Conservation (phyloP, 1,284 basidiomycete genomes). For the Wolfiporia cocos region DNA sequence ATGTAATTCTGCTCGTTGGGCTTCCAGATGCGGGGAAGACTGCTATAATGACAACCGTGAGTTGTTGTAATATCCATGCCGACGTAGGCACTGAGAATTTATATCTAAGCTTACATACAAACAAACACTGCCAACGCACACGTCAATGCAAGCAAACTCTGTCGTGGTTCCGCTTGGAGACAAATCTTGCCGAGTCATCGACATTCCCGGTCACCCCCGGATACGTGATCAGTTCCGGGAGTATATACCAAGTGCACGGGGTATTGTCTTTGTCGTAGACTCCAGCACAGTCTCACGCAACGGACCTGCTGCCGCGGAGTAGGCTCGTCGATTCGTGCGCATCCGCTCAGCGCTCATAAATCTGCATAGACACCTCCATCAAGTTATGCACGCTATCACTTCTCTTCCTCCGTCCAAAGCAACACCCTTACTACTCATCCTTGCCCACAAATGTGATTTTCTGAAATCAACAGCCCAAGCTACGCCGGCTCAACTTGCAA, state of each 20-base stretch:
- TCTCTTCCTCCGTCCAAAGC: conserved; percentile 64
- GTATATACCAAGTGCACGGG: conserved; percentile 51
- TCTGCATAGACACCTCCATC: conserved; percentile 57
- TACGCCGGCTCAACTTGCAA: conserved; percentile 45
- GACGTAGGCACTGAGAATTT: conserved; percentile 16
- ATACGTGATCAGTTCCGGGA: conserved; percentile 67
- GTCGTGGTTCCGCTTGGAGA: conserved; percentile 35
- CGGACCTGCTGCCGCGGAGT: conserved; percentile 71
- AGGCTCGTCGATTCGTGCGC: conserved; percentile 23
- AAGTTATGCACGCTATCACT: conserved; percentile 59
- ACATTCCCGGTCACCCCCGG: conserved; percentile 75
- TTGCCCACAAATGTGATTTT: conserved; percentile 73
- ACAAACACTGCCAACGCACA: conserved; percentile 58
- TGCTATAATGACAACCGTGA: conserved; percentile 50
- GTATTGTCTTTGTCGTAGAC: conserved; percentile 71
- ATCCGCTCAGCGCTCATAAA: background rate
- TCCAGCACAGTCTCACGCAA: conserved; percentile 69
- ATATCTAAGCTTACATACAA: conserved; percentile 52
- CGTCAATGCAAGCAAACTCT: conserved; percentile 68
- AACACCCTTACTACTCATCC: conserved; percentile 53
- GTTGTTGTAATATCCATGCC: conserved; percentile 26
- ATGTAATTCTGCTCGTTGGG: conserved; percentile 59
- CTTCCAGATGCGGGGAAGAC: conserved; percentile 74
- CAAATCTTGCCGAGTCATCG: conserved; percentile 48
- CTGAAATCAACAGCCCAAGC: conserved; percentile 44